Conservation (phyloP, 306 rosid genomes). For the Fragaria iinumae region DNA sequence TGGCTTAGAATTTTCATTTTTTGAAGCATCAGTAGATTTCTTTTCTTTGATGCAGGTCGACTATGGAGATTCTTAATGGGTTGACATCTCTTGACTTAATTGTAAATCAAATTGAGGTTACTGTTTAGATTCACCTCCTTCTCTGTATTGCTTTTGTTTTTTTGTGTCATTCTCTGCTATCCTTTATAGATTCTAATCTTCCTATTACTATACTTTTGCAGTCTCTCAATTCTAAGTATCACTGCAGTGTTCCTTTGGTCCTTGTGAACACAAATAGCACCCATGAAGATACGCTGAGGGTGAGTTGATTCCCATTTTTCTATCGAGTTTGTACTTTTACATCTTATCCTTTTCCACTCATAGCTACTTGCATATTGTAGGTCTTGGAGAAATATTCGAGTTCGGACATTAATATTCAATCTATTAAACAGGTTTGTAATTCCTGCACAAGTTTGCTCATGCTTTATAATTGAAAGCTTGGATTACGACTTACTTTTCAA, state of each 20-base stretch:
- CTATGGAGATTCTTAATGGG: conserved; percentile 47
- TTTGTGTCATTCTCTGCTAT: conserved; percentile 1
- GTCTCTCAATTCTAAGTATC: conserved; percentile 55
- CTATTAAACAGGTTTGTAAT: conserved; percentile 45
- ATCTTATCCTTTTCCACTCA: conserved; percentile 26
- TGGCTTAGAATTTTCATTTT: background rate
- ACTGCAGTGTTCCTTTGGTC: conserved; percentile 59
- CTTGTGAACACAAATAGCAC: conserved; percentile 46
- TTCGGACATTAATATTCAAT: conserved; percentile 44
- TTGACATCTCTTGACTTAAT: conserved; percentile 52
- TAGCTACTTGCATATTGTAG: conserved; percentile 35
- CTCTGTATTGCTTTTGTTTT: background rate
- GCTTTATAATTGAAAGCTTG: background rate
- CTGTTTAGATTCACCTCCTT: background rate
- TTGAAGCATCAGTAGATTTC: background rate
- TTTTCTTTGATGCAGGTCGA: conserved; percentile 41
- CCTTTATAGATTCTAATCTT: conserved; percentile 11
- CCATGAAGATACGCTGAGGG: conserved; percentile 55
- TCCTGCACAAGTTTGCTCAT: background rate
- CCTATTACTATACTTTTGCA: conserved; percentile 30
- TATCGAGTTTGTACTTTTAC: conserved; percentile 16
- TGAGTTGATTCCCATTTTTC: conserved; percentile 29
- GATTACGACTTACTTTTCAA: conserved; percentile 9
- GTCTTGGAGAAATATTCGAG: conserved; percentile 48
- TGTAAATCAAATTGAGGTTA: conserved; percentile 66